Evolutionary conservation across 257 asterid genomes (phyloP), one percentile per base, ranked within the genome.

Genomic region (Lantana camara): DNA sequence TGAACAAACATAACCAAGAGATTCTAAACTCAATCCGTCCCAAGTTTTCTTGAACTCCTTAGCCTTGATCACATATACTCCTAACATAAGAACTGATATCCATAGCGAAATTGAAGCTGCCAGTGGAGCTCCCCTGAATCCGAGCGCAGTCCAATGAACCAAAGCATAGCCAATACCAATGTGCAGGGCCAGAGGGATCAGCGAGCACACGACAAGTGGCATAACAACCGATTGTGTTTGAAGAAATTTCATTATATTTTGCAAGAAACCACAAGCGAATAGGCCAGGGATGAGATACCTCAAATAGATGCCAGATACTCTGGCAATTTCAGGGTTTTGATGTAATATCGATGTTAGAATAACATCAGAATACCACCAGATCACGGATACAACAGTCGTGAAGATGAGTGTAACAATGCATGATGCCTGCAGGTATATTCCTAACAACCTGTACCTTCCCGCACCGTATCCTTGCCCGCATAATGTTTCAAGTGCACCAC

Each of bases 401-500:
- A 78, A 76, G 50, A 77, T 8, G 42, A 77, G 9, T 13, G 91
- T 75, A 40, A 83, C 71, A 24, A 82, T 68, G 81, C 89, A 85
- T 2, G 94, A 81, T 7, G 95, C 76, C 10, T 88, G 96, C 3
- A 88, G 79, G 68, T 88, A 77, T 65, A 85, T 56, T 2, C 96
- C 96, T 32, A 85, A 5, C 83, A 66, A 68, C 51, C 81, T 52
- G 21, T 81, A 83, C 67, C 60, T 11, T 65, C 60, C 76, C 19
- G 95, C 96, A 0, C 96, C 96, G 7, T 69, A 83, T 13, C 88
- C 87, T 78, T 88, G 95, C 4, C 96, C 96, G 19, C 96, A 88
- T 49, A 88, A 62, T 14, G 95, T 88, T 72, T 88, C 96, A 20
- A 88, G 89, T 3, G 91, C 91, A 34, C 96, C 95, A 40, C 96